These are phyloP conservation scores for Pyrenophora seminiperda DNA, from an alignment of 2,329 filamentous ascomycete genomes.

Conservation along the genomic window DNA sequence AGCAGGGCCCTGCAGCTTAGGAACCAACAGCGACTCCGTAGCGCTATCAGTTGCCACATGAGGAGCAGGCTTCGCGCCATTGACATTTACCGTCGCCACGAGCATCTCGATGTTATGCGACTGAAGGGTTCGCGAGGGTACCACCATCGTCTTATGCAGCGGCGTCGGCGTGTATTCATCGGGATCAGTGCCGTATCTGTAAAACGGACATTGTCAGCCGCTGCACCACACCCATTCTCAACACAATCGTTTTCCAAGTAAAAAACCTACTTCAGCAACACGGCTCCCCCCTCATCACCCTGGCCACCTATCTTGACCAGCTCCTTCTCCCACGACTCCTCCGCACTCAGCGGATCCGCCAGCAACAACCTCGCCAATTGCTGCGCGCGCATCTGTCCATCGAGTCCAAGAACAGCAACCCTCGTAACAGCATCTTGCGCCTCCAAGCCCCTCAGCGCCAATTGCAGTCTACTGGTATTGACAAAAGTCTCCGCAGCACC, in stretches of 20 bases:
- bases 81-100: constrained; percentile 59
- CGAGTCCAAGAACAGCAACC: constrained; percentile 60
- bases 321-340: constrained; percentile 52
- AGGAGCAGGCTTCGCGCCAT: constrained; percentile 41
- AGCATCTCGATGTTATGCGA: constrained; percentile 68
- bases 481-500: constrained; percentile 65
- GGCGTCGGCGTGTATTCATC: constrained; percentile 55
- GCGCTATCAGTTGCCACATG: constrained; percentile 49
- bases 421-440: constrained; percentile 59
- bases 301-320: constrained; percentile 40
- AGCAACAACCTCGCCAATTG: constrained; percentile 67
- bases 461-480: constrained; percentile 71
- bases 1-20: constrained; percentile 69
- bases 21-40: constrained; percentile 74
- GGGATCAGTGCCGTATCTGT: constrained; percentile 60
- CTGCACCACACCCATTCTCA: too few species aligned
- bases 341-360: constrained; percentile 52
- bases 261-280: constrained; percentile 49
- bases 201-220: constrained; percentile 25
- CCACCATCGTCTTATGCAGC: constrained; percentile 64
- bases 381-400: constrained; percentile 61
- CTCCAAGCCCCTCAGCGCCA: constrained; percentile 70
- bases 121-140: constrained; percentile 67
- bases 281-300: constrained; percentile 44
- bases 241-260: not conserved